Evolutionary conservation across 257 asterid species (phyloP).

Genomic region (Scutellaria baicalensis): DNA sequence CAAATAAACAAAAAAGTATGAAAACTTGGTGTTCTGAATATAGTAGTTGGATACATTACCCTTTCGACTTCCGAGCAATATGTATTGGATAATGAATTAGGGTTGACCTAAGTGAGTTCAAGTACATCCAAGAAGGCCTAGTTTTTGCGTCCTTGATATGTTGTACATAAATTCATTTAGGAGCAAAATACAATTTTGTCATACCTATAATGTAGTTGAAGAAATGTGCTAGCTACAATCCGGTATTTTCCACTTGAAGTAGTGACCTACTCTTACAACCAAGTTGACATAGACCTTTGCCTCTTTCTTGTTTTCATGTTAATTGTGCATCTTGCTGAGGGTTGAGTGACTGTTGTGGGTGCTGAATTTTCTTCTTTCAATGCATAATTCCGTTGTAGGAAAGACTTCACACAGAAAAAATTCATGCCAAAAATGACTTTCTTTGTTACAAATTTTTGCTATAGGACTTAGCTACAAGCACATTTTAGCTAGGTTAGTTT

Average conservation of each 20-base stretch:
- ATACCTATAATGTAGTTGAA: not conserved
- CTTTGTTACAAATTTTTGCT: not conserved
- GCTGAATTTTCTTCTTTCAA: not conserved
- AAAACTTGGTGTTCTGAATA: not conserved
- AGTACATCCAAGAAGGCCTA: not conserved
- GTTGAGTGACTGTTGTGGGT: not conserved
- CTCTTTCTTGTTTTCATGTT: not conserved
- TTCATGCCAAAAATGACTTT: not conserved
- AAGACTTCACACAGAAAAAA: not conserved
- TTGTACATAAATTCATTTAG: not conserved
- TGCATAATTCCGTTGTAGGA: not conserved
- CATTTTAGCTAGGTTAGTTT: not conserved
- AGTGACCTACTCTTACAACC: not conserved
- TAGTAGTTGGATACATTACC: not conserved
- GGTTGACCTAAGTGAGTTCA: too few species aligned
- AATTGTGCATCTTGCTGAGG: too few species aligned
- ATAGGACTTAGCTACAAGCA: not conserved
- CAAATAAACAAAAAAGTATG: not conserved
- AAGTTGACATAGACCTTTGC: not conserved
- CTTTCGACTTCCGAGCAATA: not conserved
- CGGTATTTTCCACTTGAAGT: not conserved
- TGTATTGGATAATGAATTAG: not conserved
- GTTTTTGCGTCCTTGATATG: too few species aligned
- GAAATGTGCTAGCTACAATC: not conserved
- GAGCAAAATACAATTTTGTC: not conserved